phyloP scores from a whole-genome alignment of 2,329 filamentous ascomycete species.

The Botrytis cinerea region DNA sequence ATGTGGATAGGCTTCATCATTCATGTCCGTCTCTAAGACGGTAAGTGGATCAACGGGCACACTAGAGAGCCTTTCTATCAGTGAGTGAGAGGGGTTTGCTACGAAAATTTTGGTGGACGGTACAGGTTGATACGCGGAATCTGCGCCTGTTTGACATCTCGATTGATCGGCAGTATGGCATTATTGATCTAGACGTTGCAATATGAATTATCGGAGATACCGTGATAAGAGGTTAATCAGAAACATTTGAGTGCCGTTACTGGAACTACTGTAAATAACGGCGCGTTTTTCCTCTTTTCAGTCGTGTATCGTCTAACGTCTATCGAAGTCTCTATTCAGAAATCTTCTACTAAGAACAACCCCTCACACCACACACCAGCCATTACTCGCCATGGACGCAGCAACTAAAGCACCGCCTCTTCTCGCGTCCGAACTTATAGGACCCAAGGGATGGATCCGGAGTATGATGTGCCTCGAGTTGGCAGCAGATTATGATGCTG shows the following conservation, averaged over 20 bases:
- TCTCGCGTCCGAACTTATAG: constrained; percentile 14
- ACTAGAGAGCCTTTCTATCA: neutral
- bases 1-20: constrained; percentile 5
- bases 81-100: constrained; percentile 8
- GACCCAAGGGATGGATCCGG: constrained; percentile 13
- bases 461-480: constrained; percentile 12
- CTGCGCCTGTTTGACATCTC: neutral
- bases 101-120: neutral
- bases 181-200: neutral
- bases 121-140: constrained; percentile 2
- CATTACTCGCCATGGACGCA: constrained; percentile 10
- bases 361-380: neutral
- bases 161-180: neutral
- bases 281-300: neutral
- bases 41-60: neutral
- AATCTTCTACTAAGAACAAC: neutral
- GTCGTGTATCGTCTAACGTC: neutral
- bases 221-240: neutral
- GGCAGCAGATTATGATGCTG: constrained; percentile 18
- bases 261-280: constrained; percentile 1
- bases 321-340: neutral
- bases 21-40: constrained; percentile 2
- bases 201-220: constrained; percentile 7
- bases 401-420: constrained; percentile 13
- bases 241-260: constrained; percentile 1